Percentiles rank a stretch among this genome's conserved stretches.
Conservation (phyloP, 768 basidiomycete genomes). For the Trametes elegans region DNA sequence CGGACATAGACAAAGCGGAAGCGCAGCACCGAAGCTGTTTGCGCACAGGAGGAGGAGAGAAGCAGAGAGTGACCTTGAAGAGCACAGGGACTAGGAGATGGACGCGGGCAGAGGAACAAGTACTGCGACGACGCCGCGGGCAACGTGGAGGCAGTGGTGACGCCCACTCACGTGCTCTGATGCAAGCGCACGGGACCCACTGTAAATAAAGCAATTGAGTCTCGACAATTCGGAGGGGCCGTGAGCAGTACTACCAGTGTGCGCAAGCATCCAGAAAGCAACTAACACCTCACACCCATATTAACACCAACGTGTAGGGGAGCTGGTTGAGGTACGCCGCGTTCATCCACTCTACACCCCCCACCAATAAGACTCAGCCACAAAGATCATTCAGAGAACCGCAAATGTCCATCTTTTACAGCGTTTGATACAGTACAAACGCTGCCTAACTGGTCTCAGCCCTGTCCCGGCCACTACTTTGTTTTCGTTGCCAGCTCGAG, state of each 20-base stretch:
- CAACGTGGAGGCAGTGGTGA: conserved; percentile 5
- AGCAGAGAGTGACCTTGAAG: not conserved
- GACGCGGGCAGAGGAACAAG: too few species aligned
- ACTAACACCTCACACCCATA: too few species aligned
- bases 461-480: conserved; percentile 6
- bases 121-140: not conserved
- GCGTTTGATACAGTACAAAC: conserved; percentile 1
- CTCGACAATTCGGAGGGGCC: too few species aligned
- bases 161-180: too few species aligned
- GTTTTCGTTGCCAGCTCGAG: not conserved
- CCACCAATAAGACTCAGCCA: not conserved
- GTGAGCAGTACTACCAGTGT: too few species aligned
- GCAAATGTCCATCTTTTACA: conserved; percentile 5
- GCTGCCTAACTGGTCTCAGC: not conserved
- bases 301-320: too few species aligned
- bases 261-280: too few species aligned
- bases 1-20: conserved; percentile 20
- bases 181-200: too few species aligned
- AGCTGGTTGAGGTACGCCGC: too few species aligned
- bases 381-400: not conserved
- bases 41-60: not conserved
- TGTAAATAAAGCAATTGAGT: too few species aligned
- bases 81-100: not conserved
- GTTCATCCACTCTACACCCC: too few species aligned
- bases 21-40: conserved; percentile 8